Percentiles rank a stretch among this genome's conserved stretches.
Conservation (phyloP, 2,329 filamentous ascomycete genomes). For the Talaromyces albobiverticillius region DNA sequence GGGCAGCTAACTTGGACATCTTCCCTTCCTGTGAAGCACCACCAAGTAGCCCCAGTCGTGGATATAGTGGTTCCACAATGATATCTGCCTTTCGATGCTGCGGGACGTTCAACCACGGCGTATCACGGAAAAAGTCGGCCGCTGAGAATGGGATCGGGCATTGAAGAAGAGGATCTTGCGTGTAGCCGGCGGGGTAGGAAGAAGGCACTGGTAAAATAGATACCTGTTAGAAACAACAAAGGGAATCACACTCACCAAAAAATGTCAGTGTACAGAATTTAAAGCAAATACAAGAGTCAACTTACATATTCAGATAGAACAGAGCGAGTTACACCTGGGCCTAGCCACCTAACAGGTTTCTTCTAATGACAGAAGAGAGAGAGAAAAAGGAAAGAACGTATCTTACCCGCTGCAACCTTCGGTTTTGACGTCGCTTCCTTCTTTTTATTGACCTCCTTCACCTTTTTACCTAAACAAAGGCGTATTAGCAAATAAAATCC, state of each 20-base stretch:
- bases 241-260: too few species aligned
- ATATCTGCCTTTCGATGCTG: slow-evolving; percentile 60
- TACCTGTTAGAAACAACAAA: slow-evolving; percentile 34
- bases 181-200: slow-evolving; percentile 24
- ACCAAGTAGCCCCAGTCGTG: slow-evolving; percentile 69
- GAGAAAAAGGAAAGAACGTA: slow-evolving; percentile 6
- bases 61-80: slow-evolving; percentile 59
- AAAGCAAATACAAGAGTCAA: slow-evolving; percentile 19
- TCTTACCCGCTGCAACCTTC: slow-evolving; percentile 29
- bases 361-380: not conserved
- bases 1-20: slow-evolving; percentile 83
- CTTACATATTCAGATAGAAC: slow-evolving; percentile 6
- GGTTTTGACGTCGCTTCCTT: slow-evolving; percentile 22
- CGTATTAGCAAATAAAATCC: slow-evolving; percentile 27
- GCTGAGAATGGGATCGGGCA: slow-evolving; percentile 42
- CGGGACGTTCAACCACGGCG: slow-evolving; percentile 79
- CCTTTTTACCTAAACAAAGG: slow-evolving; percentile 29
- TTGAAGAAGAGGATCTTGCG: slow-evolving; percentile 21
- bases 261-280: slow-evolving; percentile 25
- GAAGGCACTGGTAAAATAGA: slow-evolving; percentile 27
- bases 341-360: slow-evolving; percentile 24
- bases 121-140: slow-evolving; percentile 72
- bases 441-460: slow-evolving; percentile 36
- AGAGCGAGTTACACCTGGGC: slow-evolving; percentile 20
- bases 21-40: slow-evolving; percentile 68